Conservation (phyloP, 352 stramenopile species). For the Phytopythium oedochilum region DNA sequence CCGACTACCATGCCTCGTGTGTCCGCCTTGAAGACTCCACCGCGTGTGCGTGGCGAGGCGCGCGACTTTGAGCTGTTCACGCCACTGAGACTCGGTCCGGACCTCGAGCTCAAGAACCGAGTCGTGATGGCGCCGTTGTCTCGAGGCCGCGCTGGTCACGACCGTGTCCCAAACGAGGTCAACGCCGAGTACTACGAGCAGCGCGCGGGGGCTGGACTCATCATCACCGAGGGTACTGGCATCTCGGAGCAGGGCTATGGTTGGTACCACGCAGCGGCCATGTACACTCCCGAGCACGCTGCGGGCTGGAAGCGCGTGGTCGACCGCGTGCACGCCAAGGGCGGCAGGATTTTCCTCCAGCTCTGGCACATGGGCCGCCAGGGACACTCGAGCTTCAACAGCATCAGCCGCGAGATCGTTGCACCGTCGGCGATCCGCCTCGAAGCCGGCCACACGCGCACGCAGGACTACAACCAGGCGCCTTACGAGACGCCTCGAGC, state of each 20-base stretch:
- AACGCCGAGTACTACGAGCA: slow-evolving; percentile 22
- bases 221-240: slow-evolving; percentile 19
- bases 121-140: too few relatives aligned
- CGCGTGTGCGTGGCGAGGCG: too few relatives aligned
- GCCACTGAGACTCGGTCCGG: too few relatives aligned
- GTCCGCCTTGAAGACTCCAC: too few relatives aligned
- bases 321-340: slow-evolving; percentile 13
- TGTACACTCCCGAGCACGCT: slow-evolving; percentile 30
- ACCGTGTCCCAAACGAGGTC: too few relatives aligned
- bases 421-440: slow-evolving; percentile 32
- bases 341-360: slow-evolving; percentile 55
- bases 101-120: too few relatives aligned
- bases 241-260: slow-evolving; percentile 20
- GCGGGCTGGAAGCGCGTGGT: slow-evolving; percentile 16
- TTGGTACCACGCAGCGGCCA: slow-evolving; percentile 28
- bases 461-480: slow-evolving; percentile 19
- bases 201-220: slow-evolving; percentile 17
- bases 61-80: too few relatives aligned
- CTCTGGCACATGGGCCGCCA: slow-evolving; percentile 74
- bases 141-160: too few relatives aligned
- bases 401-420: slow-evolving; percentile 44
- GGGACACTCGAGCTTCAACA: slow-evolving; percentile 28
- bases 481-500: slow-evolving; percentile 42
- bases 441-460: slow-evolving; percentile 20
- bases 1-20: too few relatives aligned